Evolutionary conservation across 1,284 basidiomycete genomes (phyloP).

Genomic region (Apiotrichum mycotoxinovorans): DNA sequence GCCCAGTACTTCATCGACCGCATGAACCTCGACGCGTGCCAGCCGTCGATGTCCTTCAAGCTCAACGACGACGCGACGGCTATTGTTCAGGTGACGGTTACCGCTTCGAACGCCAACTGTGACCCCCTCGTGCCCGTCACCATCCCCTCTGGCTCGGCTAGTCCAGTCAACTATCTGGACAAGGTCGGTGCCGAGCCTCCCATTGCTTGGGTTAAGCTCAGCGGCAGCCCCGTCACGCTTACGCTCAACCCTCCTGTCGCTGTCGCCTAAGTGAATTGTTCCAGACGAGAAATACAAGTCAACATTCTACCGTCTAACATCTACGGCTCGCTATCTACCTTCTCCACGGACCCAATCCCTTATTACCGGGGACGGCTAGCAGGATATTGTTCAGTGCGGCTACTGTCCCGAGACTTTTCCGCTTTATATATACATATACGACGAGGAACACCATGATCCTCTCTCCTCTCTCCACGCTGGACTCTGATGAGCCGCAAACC

Average conservation of each 20-base stretch:
- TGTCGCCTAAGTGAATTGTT: constrained; percentile 10
- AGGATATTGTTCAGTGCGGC: too few species aligned
- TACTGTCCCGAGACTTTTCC: too few species aligned
- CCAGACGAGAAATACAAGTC: too few species aligned
- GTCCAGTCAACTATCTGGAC: neutral
- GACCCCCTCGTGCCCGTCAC: constrained; percentile 4
- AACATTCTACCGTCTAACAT: too few species aligned
- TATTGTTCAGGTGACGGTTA: constrained; percentile 3
- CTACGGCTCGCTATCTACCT: too few species aligned
- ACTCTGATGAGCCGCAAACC: too few species aligned
- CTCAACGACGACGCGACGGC: neutral
- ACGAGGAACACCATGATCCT: too few species aligned
- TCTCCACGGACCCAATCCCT: too few species aligned
- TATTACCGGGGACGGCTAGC: too few species aligned
- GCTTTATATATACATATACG: too few species aligned
- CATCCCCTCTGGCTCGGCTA: constrained; percentile 3
- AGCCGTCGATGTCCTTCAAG: neutral
- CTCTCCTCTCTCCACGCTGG: too few species aligned
- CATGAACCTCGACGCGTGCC: constrained; percentile 5
- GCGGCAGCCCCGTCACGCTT: constrained; percentile 1
- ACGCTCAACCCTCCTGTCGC: constrained; percentile 17
- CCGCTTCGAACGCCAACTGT: constrained; percentile 3
- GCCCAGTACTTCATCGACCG: constrained; percentile 12
- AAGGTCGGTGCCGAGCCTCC: constrained; percentile 11
- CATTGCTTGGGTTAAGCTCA: constrained; percentile 11